Conservation (phyloP, 176 grass and related monocot species). For the Chloris gayana region DNA sequence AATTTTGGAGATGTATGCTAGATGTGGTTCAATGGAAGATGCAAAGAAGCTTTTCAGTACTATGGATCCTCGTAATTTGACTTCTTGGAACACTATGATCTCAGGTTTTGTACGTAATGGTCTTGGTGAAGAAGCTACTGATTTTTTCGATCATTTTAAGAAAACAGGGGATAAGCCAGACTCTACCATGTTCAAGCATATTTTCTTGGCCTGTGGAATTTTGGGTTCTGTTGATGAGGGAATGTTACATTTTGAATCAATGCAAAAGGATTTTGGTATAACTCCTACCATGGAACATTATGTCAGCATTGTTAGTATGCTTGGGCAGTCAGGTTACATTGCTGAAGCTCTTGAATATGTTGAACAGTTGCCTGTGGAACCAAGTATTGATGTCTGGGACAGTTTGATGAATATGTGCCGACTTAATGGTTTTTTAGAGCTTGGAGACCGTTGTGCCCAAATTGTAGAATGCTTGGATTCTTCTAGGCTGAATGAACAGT, state of each 20-base stretch:
- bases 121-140: conserved; percentile 84
- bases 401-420: conserved; percentile 83
- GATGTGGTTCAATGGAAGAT: conserved; percentile 80
- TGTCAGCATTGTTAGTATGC: conserved; percentile 79
- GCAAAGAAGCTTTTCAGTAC: conserved; percentile 67
- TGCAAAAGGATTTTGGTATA: conserved; percentile 87
- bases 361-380: conserved; percentile 81
- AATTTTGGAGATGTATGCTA: conserved; percentile 88
- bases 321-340: conserved; percentile 86
- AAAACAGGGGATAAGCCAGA: conserved; percentile 63
- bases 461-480: conserved; percentile 68
- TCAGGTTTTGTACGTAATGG: conserved; percentile 74
- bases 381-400: conserved; percentile 82
- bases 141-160: conserved; percentile 71
- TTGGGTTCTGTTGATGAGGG: conserved; percentile 88
- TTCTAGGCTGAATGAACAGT: conserved; percentile 69
- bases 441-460: conserved; percentile 66
- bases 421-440: conserved; percentile 70
- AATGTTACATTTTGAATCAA: conserved; percentile 92
- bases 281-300: conserved; percentile 76
- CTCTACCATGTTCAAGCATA: conserved; percentile 60
- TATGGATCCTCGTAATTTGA: conserved; percentile 67
- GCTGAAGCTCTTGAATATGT: conserved; percentile 87
- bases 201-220: conserved; percentile 79
- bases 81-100: conserved; percentile 85